Conservation (phyloP, 441 rosid genomes). For the Isatis lusitanica region DNA sequence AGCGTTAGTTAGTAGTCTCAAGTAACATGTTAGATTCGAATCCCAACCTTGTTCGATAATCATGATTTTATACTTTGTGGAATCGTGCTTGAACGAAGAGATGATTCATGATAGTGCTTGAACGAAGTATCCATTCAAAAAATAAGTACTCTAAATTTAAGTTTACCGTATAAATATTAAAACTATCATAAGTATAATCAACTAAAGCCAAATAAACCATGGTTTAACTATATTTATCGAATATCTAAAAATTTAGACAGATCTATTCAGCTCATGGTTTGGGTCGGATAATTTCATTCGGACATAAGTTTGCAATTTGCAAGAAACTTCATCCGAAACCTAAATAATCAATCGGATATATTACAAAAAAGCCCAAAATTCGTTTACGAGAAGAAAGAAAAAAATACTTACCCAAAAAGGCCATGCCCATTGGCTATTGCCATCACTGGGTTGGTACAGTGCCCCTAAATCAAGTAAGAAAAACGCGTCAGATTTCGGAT, state of each 20-base stretch:
- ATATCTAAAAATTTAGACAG: not conserved
- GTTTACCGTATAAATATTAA: too few relatives aligned
- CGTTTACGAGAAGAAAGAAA: not conserved
- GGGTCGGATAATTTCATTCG: not conserved
- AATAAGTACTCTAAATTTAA: too few relatives aligned
- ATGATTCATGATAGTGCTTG: too few relatives aligned
- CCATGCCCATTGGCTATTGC: slow-evolving; percentile 3
- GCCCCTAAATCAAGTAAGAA: not conserved
- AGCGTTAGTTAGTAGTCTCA: too few relatives aligned
- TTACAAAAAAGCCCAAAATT: not conserved
- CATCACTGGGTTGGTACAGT: not conserved
- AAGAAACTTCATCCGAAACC: not conserved
- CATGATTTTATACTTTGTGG: too few relatives aligned
- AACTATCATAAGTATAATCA: not conserved
- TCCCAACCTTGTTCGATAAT: too few relatives aligned
- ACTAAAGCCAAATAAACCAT: not conserved
- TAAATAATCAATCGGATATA: not conserved
- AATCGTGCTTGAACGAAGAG: too few relatives aligned
- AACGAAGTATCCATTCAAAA: too few relatives aligned
- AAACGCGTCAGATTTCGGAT: not conserved
- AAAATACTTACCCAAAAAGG: slow-evolving; percentile 1
- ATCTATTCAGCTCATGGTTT: not conserved
- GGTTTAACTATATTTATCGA: not conserved
- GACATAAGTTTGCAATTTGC: not conserved
- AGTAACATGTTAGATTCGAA: too few relatives aligned